Evolutionary conservation across 768 basidiomycete species (phyloP), one percentile per base, ranked within the genome.

Genomic region (Pulveroboletus sp.): DNA sequence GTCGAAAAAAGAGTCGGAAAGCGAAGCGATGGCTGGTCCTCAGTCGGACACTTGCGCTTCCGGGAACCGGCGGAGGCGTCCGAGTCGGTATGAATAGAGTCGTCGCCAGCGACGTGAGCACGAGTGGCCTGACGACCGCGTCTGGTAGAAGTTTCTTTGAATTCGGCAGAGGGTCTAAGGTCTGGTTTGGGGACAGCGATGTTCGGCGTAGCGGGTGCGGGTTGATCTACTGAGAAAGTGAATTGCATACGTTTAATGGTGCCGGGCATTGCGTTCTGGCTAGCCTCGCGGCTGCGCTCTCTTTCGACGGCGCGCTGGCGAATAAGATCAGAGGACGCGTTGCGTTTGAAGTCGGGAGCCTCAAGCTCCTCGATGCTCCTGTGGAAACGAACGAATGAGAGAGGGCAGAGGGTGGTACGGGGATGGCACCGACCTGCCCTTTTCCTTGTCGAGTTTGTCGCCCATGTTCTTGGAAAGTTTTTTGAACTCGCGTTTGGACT

Each of bases 371-470:
- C 84, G 65, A 92, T 92, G 67, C 81, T 85, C 72, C 90, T 92
- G 42, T 12, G 32, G 31, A 25, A 37, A n/a, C 17, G n/a, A 6
- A 4, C 27, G 12, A 29, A 29, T 9, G 9, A 0, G 47, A 58
- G 29, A 63, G 59, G 53, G 53, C 27, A 45, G 3, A 45, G 62
- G 53, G 63, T 16, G 41, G 45, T 13, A 29, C 33, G 23, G 21
- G 48, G 37, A 43, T 6, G 27, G 25, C 33, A 79, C 88, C 55
- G 43, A 90, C 90, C 87, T 72, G 64, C 90, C 90, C 72, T 91
- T 92, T 72, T 93, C 90, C 72, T 89, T 90, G 77, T 93, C 90
- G 60, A 93, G 76, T 69, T 89, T 91, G 74, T 93, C 90, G 55
- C 90, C 81, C 91, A 93, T 93, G 65, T 70, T 80, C 69, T 87